These are phyloP conservation scores for Leccinum pachyderme DNA, from an alignment of 1,284 basidiomycete genomes.

Conservation along the genomic window DNA sequence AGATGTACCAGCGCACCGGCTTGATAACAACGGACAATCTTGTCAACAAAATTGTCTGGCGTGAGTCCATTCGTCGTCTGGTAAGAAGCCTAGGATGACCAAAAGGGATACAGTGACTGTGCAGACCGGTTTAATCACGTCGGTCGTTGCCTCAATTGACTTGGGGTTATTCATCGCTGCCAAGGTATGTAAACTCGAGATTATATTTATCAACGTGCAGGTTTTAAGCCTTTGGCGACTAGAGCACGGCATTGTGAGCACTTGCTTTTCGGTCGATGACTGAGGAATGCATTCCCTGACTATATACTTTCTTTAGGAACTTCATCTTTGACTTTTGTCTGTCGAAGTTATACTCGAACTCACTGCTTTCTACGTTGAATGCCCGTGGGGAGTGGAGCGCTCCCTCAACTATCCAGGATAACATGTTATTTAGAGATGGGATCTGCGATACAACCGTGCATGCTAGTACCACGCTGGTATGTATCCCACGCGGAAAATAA, in stretches of 20 bases:
- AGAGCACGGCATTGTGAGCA: constrained; percentile 8
- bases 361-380: constrained; percentile 53
- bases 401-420: background rate
- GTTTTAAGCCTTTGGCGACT: background rate
- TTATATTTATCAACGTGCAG: background rate
- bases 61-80: constrained; percentile 5
- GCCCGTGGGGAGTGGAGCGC: constrained; percentile 35
- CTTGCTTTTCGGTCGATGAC: background rate
- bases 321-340: constrained; percentile 52
- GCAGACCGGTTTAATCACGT: constrained; percentile 22
- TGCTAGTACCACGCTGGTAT: constrained; percentile 7
- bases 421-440: constrained; percentile 11
- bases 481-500: background rate
- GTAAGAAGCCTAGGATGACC: background rate
- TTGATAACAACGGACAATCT: constrained; percentile 16
- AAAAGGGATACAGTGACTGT: constrained; percentile 12
- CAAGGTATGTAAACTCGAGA: constrained; percentile 8
- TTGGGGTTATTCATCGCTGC: constrained; percentile 10
- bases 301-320: constrained; percentile 35
- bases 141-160: constrained; percentile 15
- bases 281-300: background rate
- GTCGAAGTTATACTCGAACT: constrained; percentile 55
- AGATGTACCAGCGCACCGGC: constrained; percentile 14
- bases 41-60: constrained; percentile 18
- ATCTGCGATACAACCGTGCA: background rate